Evolutionary conservation across 257 asterid species (phyloP).

Genomic region (Petunia secreta): DNA sequence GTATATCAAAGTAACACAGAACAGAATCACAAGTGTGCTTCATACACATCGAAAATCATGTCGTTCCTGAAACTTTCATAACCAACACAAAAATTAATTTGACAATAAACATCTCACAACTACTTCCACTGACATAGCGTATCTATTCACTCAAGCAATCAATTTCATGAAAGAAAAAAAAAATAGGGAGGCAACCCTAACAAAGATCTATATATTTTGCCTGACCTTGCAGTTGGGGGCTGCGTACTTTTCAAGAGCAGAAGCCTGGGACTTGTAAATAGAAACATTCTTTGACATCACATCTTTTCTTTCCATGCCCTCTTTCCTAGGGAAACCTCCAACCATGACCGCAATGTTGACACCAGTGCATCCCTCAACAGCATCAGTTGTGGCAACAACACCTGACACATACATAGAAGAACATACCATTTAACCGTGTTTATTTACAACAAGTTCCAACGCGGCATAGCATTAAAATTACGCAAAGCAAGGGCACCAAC

Average conservation of each 20-base stretch:
- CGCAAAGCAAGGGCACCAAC: slow-evolving; percentile 38
- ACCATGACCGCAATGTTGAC: slow-evolving; percentile 91
- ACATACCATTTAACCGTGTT: neutral
- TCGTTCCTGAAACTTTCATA: no score
- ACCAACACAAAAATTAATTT: no score
- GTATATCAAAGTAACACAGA: neutral
- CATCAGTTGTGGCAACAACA: slow-evolving; percentile 95
- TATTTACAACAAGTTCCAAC: neutral
- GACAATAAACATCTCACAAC: neutral
- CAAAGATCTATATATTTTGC: neutral
- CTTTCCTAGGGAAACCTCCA: slow-evolving; percentile 98
- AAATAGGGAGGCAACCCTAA: neutral
- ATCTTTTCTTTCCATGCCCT: slow-evolving; percentile 97
- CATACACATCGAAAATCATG: no score
- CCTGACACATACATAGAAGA: slow-evolving; percentile 44
- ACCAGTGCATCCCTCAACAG: slow-evolving; percentile 80
- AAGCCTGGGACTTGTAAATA: slow-evolving; percentile 91
- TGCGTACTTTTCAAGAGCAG: slow-evolving; percentile 91
- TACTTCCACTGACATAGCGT: neutral
- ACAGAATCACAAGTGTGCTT: no score
- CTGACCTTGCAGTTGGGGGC: slow-evolving; percentile 92
- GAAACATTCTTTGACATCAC: slow-evolving; percentile 97
- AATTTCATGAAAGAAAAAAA: neutral
- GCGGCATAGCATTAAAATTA: neutral
- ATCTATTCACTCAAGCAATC: neutral